These are phyloP conservation scores for Cajanus cajan DNA, from an alignment of 306 rosid species.

Conservation along the genomic window DNA sequence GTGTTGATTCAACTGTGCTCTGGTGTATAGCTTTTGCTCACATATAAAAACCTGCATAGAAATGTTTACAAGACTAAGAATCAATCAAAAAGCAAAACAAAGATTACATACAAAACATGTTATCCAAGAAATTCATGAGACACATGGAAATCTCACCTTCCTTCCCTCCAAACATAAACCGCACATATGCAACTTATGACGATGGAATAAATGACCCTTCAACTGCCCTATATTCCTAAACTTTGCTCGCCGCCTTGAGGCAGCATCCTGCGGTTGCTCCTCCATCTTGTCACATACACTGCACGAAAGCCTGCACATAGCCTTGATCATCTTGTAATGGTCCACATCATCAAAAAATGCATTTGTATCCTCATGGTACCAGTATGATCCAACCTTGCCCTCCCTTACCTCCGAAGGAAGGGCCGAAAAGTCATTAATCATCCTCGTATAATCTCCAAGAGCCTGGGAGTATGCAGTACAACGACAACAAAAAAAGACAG, in stretches of 20 bases:
- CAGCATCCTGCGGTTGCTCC: slow-evolving; percentile 61
- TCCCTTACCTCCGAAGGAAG: slow-evolving; percentile 54
- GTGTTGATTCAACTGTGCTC: slow-evolving; percentile 82
- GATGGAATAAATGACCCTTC: slow-evolving; percentile 86
- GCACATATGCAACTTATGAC: slow-evolving; percentile 82
- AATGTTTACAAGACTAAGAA: slow-evolving; percentile 15
- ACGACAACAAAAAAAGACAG: not conserved
- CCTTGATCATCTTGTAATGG: slow-evolving; percentile 82
- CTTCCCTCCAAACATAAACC: slow-evolving; percentile 89
- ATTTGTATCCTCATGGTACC: slow-evolving; percentile 78
- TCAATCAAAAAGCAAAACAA: not conserved
- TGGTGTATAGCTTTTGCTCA: slow-evolving; percentile 89
- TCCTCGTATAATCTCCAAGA: slow-evolving; percentile 70
- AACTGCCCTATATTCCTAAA: slow-evolving; percentile 82
- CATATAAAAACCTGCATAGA: slow-evolving; percentile 74
- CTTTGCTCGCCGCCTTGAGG: slow-evolving; percentile 57
- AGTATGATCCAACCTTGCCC: slow-evolving; percentile 65
- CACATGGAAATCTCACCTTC: slow-evolving; percentile 54
- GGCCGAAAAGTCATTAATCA: slow-evolving; percentile 57
- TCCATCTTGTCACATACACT: slow-evolving; percentile 83
- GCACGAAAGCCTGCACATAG: slow-evolving; percentile 80
- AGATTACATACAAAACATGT: not conserved
- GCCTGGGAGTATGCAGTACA: slow-evolving; percentile 49
- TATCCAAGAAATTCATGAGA: slow-evolving; percentile 17
- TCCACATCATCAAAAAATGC: slow-evolving; percentile 72